Evolutionary conservation across 2,329 filamentous ascomycete species (phyloP), one percentile per base, ranked within the genome.

Genomic region (Phialophora macrospora): DNA sequence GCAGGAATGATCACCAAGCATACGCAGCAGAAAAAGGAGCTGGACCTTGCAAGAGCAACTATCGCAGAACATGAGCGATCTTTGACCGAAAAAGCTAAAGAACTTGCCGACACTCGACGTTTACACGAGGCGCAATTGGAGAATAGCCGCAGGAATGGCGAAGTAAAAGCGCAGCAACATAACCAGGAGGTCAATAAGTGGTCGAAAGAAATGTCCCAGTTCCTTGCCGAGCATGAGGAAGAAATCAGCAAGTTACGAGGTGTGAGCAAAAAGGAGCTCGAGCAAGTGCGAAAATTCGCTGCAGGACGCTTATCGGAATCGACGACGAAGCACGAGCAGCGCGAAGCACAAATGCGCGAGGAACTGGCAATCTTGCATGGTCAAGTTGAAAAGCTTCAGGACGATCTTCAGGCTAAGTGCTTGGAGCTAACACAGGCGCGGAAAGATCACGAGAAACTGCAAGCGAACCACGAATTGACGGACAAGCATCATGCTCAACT

Each of bases 221-320:
- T 32, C n/a, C 62, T 57, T 28, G 55, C 41, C 20, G 63, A 65
- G 28, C 63, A 67, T 34, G 34, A 65, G 49, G 62, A 62, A 9
- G 65, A 69, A 54, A 38, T 69, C 24, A 28, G 62, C 5, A 32
- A 46, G 17, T 17, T 69, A n/a, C 60, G 57, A 14, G 46, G 57
- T 22, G 61, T 34, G n/a, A 55, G 66, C 20, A 55, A 68, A 28
- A 55, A 58, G 24, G 57, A 66, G 22, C 41, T 69, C 20, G 60
- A 65, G 55, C 46, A 60, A 41, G 20, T 66, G 22, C 41, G 74
- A 32, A 67, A 73, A 14, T 71, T 75, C 48, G 68, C 77, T 30
- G 71, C 75, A 26, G 70, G 71, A 20, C 76, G 74, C 61, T 72
- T 78, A 55, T 62, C 72, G n/a, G 75, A 75, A 14, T 65, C 80